phyloP scores from a whole-genome alignment of 129 eudicot genomes.

The Helianthus annuus region DNA sequence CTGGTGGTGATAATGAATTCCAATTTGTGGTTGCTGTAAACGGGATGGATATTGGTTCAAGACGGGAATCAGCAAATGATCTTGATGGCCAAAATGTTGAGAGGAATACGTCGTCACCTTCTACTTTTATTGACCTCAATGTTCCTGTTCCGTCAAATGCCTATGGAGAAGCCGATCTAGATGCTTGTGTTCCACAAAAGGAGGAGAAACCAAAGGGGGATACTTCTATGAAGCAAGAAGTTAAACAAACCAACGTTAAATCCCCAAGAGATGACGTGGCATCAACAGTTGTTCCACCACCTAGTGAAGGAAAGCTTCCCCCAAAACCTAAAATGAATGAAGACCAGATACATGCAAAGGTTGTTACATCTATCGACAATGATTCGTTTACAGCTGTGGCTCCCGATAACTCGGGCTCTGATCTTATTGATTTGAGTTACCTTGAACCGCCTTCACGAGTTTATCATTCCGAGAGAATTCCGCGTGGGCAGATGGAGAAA shows the following conservation, averaged over 20 bases:
- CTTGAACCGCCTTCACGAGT: slow-evolving; percentile 75
- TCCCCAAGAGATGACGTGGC: slow-evolving; percentile 39
- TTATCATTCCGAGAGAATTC: slow-evolving; percentile 71
- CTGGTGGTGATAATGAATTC: slow-evolving; percentile 83
- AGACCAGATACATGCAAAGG: slow-evolving; percentile 38
- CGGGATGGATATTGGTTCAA: slow-evolving; percentile 74
- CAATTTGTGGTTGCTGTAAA: slow-evolving; percentile 93
- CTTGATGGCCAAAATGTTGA: slow-evolving; percentile 45
- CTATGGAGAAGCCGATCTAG: slow-evolving; percentile 47
- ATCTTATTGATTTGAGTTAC: slow-evolving; percentile 62
- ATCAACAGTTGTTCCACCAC: slow-evolving; percentile 17
- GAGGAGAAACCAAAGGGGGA: slow-evolving; percentile 53
- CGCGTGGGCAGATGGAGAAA: slow-evolving; percentile 68
- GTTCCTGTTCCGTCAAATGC: slow-evolving; percentile 26
- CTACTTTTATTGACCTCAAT: slow-evolving; percentile 28
- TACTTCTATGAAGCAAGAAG: slow-evolving; percentile 34
- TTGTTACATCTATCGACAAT: slow-evolving; percentile 39
- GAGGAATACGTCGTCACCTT: slow-evolving; percentile 33
- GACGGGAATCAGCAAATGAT: slow-evolving; percentile 56
- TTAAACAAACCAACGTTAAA: slow-evolving; percentile 36
- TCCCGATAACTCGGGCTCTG: slow-evolving; percentile 55
- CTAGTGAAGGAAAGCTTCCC: slow-evolving; percentile 47
- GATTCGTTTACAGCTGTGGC: slow-evolving; percentile 33
- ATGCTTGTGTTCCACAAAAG: slow-evolving; percentile 36
- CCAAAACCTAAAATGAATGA: slow-evolving; percentile 46